phyloP scores from a whole-genome alignment of 495 filamentous ascomycete genomes.

The Ramalina intermedia region DNA sequence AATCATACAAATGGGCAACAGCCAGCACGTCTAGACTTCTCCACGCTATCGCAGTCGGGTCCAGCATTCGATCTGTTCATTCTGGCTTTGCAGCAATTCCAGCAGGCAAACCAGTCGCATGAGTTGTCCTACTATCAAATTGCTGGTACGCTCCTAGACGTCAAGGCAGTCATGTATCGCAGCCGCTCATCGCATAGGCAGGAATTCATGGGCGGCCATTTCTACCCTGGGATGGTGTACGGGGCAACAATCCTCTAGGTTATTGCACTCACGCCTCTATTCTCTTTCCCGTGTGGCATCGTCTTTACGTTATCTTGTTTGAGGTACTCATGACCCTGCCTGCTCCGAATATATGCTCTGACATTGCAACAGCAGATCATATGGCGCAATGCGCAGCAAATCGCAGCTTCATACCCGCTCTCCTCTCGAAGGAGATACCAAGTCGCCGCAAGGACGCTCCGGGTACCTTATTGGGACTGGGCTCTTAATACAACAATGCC shows the following conservation, averaged over 20 bases:
- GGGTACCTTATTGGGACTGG: conserved; percentile 47
- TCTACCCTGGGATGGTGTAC: conserved; percentile 18
- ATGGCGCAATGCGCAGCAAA: conserved; percentile 18
- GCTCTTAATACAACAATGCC: conserved; percentile 25
- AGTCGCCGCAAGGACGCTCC: conserved; percentile 32
- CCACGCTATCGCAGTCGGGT: conserved; percentile 14
- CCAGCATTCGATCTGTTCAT: conserved; percentile 22
- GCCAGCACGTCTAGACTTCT: conserved; percentile 17
- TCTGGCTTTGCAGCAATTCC: conserved; percentile 17
- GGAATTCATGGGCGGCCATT: conserved; percentile 21
- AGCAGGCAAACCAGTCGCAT: conserved; percentile 13
- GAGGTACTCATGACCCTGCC: conserved; percentile 20
- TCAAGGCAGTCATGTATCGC: too few relatives aligned
- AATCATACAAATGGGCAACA: conserved; percentile 13
- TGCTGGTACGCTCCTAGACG: conserved; percentile 5
- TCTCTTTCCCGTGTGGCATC: conserved; percentile 27
- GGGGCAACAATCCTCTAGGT: conserved; percentile 7
- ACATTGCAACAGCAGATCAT: conserved; percentile 14
- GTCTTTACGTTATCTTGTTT: conserved; percentile 32
- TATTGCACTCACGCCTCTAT: conserved; percentile 16
- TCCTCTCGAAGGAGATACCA: conserved; percentile 15
- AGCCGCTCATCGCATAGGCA: conserved; percentile 1
- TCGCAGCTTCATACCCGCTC: conserved; percentile 17
- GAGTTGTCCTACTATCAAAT: conserved; percentile 18
- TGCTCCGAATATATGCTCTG: not conserved